A percentile compares a stretch with the other conserved stretches of the same genome.
Conservation (phyloP, 108 stramenopile genomes). For the Skeletonema marinoi region DNA sequence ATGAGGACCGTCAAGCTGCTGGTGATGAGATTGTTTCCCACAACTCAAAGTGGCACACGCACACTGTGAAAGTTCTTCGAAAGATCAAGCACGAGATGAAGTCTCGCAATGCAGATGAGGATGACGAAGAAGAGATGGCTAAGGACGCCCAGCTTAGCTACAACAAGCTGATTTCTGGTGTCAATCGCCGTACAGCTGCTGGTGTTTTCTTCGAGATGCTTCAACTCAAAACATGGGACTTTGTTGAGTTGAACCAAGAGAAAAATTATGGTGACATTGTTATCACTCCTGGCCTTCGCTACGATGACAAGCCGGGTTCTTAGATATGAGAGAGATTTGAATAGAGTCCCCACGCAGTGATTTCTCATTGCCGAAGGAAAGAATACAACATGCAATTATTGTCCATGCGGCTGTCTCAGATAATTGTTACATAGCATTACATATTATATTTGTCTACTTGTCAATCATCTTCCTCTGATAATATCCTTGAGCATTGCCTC, state of each 20-base stretch:
- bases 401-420: not conserved
- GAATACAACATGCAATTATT: not conserved
- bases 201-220: conserved; percentile 92
- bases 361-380: not conserved
- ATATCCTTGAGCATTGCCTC: conserved; percentile 42
- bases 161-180: conserved; percentile 61
- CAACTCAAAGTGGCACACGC: conserved; percentile 90
- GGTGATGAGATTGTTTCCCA: conserved; percentile 63
- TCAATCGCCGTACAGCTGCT: conserved; percentile 81
- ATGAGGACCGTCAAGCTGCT: conserved; percentile 65
- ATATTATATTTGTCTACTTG: not conserved
- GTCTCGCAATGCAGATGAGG: conserved; percentile 39
- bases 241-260: conserved; percentile 90
- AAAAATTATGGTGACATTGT: conserved; percentile 90
- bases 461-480: not conserved
- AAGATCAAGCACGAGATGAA: conserved; percentile 69
- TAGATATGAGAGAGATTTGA: not conserved
- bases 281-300: conserved; percentile 56
- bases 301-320: conserved; percentile 41
- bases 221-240: conserved; percentile 98
- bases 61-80: conserved; percentile 77
- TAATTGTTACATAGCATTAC: conserved; percentile 1
- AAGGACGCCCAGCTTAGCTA: conserved; percentile 61
- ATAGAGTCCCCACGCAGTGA: too few species aligned
- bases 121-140: conserved; percentile 51